Conservation (phyloP, 2,329 filamentous ascomycete species). For the Botrytis paeoniae region DNA sequence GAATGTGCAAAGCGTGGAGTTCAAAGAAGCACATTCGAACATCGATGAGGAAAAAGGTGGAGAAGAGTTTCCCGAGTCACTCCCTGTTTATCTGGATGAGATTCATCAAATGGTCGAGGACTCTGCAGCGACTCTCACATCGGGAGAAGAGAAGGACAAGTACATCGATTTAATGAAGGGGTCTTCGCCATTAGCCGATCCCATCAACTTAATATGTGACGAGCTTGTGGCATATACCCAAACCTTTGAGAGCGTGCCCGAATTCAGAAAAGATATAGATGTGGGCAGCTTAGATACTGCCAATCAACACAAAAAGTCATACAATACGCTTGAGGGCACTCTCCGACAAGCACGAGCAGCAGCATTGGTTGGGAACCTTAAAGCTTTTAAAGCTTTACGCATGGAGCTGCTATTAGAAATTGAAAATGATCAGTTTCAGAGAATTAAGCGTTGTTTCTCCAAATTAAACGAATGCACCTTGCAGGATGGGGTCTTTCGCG, state of each 20-base stretch:
- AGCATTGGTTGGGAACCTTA: neutral
- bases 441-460: neutral
- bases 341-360: neutral
- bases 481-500: neutral
- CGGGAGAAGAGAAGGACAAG: neutral
- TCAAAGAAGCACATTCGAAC: neutral
- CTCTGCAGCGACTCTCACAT: neutral
- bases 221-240: neutral
- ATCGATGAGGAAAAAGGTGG: too few relatives aligned
- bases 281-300: neutral
- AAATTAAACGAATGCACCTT: neutral
- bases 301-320: neutral
- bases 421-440: neutral
- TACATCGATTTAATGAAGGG: neutral
- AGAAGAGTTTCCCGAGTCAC: neutral
- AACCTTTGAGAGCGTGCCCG: neutral
- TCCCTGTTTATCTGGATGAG: neutral
- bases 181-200: neutral
- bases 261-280: neutral
- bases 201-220: conserved; percentile 1
- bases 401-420: neutral
- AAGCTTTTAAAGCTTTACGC: neutral
- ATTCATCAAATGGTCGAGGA: neutral
- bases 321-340: neutral
- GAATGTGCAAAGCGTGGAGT: neutral